phyloP scores from a whole-genome alignment of 2,329 filamentous ascomycete genomes.

The Aureobasidium pullulans region DNA sequence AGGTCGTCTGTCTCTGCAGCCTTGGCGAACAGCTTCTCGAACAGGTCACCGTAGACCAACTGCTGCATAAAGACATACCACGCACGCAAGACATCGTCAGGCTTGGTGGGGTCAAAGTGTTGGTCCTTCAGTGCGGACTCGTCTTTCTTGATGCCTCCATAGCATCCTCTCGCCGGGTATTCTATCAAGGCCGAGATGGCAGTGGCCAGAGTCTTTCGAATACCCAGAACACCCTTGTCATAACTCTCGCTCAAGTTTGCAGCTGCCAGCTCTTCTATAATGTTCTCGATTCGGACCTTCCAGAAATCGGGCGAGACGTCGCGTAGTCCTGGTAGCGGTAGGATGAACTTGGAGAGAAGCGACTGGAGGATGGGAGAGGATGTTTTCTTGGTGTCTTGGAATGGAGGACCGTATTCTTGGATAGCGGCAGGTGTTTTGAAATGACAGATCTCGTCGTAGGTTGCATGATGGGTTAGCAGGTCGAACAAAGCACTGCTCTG shows the following conservation, averaged over 20 bases:
- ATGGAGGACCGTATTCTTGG: slow-evolving; percentile 62
- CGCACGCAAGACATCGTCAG: slow-evolving; percentile 53
- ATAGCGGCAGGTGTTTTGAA: slow-evolving; percentile 62
- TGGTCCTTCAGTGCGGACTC: slow-evolving; percentile 24
- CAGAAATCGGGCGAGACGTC: slow-evolving; percentile 60
- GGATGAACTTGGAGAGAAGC: slow-evolving; percentile 57
- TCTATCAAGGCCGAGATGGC: slow-evolving; percentile 64
- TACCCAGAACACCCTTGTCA: slow-evolving; percentile 68
- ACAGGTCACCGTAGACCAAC: slow-evolving; percentile 59
- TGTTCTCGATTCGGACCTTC: slow-evolving; percentile 51
- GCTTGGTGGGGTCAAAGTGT: slow-evolving; percentile 52
- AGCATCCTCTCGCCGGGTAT: slow-evolving; percentile 56
- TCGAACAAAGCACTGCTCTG: slow-evolving; percentile 48
- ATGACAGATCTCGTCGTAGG: slow-evolving; percentile 59
- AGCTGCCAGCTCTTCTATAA: slow-evolving; percentile 56
- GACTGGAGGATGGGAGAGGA: slow-evolving; percentile 59
- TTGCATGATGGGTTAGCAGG: slow-evolving; percentile 47
- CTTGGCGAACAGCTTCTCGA: slow-evolving; percentile 58
- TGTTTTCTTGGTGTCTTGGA: slow-evolving; percentile 43
- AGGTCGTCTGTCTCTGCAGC: slow-evolving; percentile 55
- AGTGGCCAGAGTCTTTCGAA: slow-evolving; percentile 67
- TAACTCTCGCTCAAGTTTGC: slow-evolving; percentile 73
- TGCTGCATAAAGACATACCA: slow-evolving; percentile 62
- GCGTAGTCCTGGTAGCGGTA: slow-evolving; percentile 59
- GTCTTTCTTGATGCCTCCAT: slow-evolving; percentile 51